Conservation (phyloP, 202 grass and related monocot species). For the Schoenoplectus triqueter region DNA sequence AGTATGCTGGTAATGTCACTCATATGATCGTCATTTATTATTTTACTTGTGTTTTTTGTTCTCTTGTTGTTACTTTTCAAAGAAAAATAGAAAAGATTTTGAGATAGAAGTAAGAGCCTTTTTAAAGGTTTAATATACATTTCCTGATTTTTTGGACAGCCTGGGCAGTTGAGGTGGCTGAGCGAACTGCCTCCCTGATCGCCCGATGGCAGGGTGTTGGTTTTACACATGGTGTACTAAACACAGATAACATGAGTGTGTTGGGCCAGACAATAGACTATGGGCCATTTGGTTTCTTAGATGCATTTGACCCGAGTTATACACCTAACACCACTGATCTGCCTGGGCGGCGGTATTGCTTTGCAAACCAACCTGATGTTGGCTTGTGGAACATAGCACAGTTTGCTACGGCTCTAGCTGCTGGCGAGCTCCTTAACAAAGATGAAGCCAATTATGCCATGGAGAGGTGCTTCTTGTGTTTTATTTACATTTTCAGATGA, state of each 20-base stretch:
- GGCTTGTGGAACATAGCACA: conserved; percentile 97
- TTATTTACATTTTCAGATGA: conserved; percentile 39
- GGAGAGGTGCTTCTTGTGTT: conserved; percentile 66
- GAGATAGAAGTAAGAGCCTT: background rate
- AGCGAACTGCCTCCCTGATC: conserved; percentile 84
- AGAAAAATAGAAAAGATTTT: conserved; percentile 33
- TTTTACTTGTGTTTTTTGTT: background rate
- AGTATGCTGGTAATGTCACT: conserved; percentile 81
- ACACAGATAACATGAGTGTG: conserved; percentile 98
- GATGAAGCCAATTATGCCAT: conserved; percentile 92
- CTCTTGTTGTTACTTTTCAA: conserved; percentile 10
- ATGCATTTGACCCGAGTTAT: conserved; percentile 91
- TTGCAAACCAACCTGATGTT: conserved; percentile 97
- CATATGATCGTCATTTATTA: background rate
- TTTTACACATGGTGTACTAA: conserved; percentile 95
- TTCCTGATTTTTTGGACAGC: conserved; percentile 47
- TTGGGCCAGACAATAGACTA: conserved; percentile 94
- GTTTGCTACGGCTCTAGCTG: conserved; percentile 69
- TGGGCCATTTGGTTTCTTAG: conserved; percentile 93
- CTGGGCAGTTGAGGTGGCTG: conserved; percentile 96
- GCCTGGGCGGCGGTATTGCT: conserved; percentile 87
- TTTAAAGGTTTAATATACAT: conserved; percentile 22
- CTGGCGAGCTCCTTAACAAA: conserved; percentile 79
- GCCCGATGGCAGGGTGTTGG: conserved; percentile 97
- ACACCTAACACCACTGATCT: conserved; percentile 96